A percentile compares a stretch with the other conserved stretches of the same genome.
These are phyloP conservation scores for Salicornia ramosissima DNA, from an alignment of 148 eudicot genomes.

Conservation along the genomic window DNA sequence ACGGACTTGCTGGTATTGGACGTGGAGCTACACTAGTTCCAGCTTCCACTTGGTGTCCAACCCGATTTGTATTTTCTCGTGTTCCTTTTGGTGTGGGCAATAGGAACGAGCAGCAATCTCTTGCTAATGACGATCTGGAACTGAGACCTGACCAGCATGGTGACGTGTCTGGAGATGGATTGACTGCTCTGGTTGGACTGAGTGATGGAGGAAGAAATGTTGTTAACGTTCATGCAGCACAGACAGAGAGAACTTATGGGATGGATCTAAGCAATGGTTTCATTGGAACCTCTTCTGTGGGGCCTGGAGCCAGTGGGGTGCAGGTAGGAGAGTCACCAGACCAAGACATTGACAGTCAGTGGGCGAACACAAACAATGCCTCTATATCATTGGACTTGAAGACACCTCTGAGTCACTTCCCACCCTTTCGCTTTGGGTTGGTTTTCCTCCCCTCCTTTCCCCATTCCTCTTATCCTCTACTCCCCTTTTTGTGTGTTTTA, in stretches of 20 bases:
- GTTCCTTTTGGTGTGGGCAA: constrained; percentile 81
- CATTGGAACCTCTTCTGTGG: constrained; percentile 53
- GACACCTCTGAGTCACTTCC: constrained; percentile 94
- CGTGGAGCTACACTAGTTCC: constrained; percentile 79
- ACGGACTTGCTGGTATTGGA: constrained; percentile 96
- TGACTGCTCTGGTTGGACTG: constrained; percentile 95
- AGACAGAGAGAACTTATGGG: constrained; percentile 49
- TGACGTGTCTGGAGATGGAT: constrained; percentile 79
- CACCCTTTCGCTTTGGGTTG: constrained; percentile 97
- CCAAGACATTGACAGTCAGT: constrained; percentile 50
- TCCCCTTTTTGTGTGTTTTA: constrained; percentile 12
- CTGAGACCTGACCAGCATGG: constrained; percentile 70
- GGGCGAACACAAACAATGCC: constrained; percentile 70
- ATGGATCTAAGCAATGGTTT: constrained; percentile 41
- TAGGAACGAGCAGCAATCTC: constrained; percentile 74
- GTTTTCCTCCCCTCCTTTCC: constrained; percentile 28
- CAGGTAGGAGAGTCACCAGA: constrained; percentile 67
- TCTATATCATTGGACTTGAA: constrained; percentile 88
- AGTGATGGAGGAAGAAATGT: constrained; percentile 68
- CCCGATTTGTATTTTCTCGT: constrained; percentile 94
- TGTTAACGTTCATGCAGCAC: constrained; percentile 44
- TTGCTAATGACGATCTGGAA: constrained; percentile 81
- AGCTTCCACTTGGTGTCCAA: constrained; percentile 79
- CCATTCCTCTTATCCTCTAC: not conserved
- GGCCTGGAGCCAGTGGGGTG: constrained; percentile 47